Conservation (phyloP, 2,329 filamentous ascomycete genomes). For the Microcyclospora pomicola region DNA sequence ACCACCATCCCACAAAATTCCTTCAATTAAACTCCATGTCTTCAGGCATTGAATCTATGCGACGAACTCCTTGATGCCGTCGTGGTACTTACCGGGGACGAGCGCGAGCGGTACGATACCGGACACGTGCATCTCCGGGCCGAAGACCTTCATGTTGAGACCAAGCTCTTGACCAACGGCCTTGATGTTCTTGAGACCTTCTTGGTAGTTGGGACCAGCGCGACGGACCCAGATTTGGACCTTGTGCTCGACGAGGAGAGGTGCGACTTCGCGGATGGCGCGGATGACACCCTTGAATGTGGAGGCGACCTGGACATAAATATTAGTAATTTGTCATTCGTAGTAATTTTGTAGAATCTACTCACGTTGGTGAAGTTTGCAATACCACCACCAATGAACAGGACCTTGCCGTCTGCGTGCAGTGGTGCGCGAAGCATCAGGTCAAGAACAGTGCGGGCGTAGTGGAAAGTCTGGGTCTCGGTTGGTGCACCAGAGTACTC, state of each 20-base stretch:
- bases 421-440: conserved; percentile 87
- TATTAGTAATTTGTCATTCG: background rate
- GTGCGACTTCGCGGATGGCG: conserved; percentile 79
- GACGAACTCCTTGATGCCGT: conserved; percentile 48
- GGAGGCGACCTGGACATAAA: conserved; percentile 49
- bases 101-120: conserved; percentile 93
- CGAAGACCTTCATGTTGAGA: conserved; percentile 85
- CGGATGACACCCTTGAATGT: conserved; percentile 99
- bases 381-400: conserved; percentile 99
- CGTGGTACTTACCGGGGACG: conserved; percentile 42
- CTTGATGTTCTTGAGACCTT: conserved; percentile 99
- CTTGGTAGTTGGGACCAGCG: conserved; percentile 96
- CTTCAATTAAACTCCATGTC: background rate
- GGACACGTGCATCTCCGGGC: conserved; percentile 74
- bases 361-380: conserved; percentile 97
- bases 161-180: conserved; percentile 84
- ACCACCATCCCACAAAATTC: too few species aligned
- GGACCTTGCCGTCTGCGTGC: conserved; percentile 83
- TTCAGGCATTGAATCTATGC: conserved; percentile 23
- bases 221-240: conserved; percentile 91
- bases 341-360: conserved; percentile 2
- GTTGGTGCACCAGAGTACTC: conserved; percentile 99
- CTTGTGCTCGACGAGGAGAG: conserved; percentile 84
- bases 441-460: conserved; percentile 90
- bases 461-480: conserved; percentile 98